Evolutionary conservation across 805 yeast species (phyloP), one percentile per base, ranked within the genome.

Genomic region (Ogataea degrootiae): DNA sequence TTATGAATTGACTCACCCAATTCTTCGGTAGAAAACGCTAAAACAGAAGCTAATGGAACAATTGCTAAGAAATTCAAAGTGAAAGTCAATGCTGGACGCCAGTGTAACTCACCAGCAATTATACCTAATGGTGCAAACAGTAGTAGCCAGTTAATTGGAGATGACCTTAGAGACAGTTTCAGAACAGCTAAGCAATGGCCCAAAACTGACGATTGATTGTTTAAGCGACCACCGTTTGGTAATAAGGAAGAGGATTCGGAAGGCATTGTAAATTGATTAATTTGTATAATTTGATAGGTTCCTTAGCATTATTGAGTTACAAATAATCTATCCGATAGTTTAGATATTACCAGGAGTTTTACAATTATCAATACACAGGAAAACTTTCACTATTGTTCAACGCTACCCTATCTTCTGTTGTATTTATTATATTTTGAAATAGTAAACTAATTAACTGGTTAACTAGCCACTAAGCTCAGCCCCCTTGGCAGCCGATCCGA

Each of bases 21-120:
- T 60, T 90, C 96, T 66, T 94, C 99, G 5, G 99, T 94, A 37
- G 97, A 95, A 69, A 75, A 89, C 0, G 97, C 95, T 48, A 94
- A 73, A 21, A 92, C 74, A 1, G 95, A 85, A 6, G 99, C 98
- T 59, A 94, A 73, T 15, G 98, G 98, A 39, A 94, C 81, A 57
- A 92, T 92, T 34, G 96, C 96, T 45, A 87, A 62, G 71, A 92
- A 94, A 65, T 92, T 92, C 57, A 89, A 68, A 62, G 77, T 62
- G 61, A 92, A 92, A 1, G 82, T 70, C 57, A 62, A 71, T 54
- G 73, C 70, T 44, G 84, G 70, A 5, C 80, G 69, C 72, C 83
- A 75, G 16, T 70, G 74, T 15, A 82, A 59, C 41, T 62, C 63
- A 4, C 91, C 96, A 34, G 91, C 83, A n/a, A 80, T 39, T 14